phyloP scores from a whole-genome alignment of 164 flowering plant species.

The Dillenia turbinata region DNA sequence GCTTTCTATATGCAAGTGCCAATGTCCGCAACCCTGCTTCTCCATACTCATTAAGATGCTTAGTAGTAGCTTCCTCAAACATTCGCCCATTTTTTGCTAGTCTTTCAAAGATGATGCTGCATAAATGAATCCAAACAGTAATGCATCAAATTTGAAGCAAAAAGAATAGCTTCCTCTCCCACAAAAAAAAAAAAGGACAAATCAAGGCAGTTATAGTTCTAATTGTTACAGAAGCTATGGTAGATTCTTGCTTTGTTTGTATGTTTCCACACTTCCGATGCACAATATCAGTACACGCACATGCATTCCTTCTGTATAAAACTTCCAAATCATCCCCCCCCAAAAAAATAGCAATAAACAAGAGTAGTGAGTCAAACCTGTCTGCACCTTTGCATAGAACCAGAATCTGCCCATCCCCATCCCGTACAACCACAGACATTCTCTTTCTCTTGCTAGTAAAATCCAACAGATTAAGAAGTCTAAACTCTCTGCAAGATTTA shows the following conservation, averaged over 20 bases:
- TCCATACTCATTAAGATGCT: conserved; percentile 88
- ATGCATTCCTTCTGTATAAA: background rate
- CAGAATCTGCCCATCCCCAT: conserved; percentile 77
- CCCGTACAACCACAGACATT: conserved; percentile 86
- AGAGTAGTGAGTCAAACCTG: conserved; percentile 52
- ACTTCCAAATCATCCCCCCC: background rate
- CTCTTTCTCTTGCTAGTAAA: conserved; percentile 95
- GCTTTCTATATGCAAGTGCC: conserved; percentile 84
- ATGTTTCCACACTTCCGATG: background rate
- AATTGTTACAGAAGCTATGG: background rate
- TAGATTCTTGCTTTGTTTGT: background rate
- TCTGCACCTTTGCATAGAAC: conserved; percentile 98
- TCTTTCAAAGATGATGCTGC: conserved; percentile 92
- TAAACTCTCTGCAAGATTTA: conserved; percentile 65
- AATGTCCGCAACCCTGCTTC: conserved; percentile 96
- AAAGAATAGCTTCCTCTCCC: background rate
- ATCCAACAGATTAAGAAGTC: conserved; percentile 73
- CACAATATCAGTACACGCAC: background rate
- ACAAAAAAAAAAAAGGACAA: no score
- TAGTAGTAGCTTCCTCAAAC: conserved; percentile 66
- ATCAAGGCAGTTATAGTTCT: no score
- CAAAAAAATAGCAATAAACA: background rate
- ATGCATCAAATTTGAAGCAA: background rate
- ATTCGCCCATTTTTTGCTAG: conserved; percentile 71
- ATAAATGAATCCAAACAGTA: conserved; percentile 10